Percentiles rank a stretch among this genome's conserved stretches.
Evolutionary conservation across 345 rosid genomes (phyloP).

Genomic region (Brassica cretica): DNA sequence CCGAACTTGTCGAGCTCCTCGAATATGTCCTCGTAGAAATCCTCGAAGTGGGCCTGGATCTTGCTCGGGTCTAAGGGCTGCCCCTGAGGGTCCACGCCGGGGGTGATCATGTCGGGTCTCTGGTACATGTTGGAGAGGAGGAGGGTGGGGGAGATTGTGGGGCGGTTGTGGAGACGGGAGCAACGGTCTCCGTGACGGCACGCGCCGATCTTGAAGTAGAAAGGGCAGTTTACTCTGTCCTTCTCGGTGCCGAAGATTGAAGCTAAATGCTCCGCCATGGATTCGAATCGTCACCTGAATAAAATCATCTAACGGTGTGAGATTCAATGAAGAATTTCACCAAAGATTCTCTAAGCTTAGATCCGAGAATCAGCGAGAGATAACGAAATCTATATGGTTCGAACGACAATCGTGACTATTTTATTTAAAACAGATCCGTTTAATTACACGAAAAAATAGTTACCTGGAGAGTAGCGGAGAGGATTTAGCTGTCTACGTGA

Average conservation of each 20-base stretch:
- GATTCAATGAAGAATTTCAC: not conserved
- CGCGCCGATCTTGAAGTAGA: slow-evolving; percentile 84
- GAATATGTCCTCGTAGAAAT: slow-evolving; percentile 75
- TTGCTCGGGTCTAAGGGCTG: slow-evolving; percentile 67
- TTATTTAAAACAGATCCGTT: not conserved
- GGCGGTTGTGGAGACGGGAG: slow-evolving; percentile 75
- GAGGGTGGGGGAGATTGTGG: slow-evolving; percentile 72
- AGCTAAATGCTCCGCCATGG: slow-evolving; percentile 93
- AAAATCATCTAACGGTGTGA: not conserved
- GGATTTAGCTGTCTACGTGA: slow-evolving; percentile 7
- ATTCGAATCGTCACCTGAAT: slow-evolving; percentile 23
- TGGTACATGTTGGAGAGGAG: slow-evolving; percentile 80
- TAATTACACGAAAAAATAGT: not conserved
- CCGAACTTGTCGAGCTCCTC: slow-evolving; percentile 86
- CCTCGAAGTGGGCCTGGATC: slow-evolving; percentile 80
- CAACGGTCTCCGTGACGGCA: slow-evolving; percentile 88
- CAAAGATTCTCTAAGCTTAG: not conserved
- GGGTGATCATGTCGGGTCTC: slow-evolving; percentile 86
- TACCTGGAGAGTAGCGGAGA: not conserved
- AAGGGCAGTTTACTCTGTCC: slow-evolving; percentile 83
- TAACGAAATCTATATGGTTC: not conserved
- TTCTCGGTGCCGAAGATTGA: slow-evolving; percentile 81
- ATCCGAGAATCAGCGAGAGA: not conserved
- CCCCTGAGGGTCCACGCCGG: slow-evolving; percentile 71
- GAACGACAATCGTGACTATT: not conserved